phyloP scores from a whole-genome alignment of 805 yeast species.

The Wickerhamiella bombiphila region DNA sequence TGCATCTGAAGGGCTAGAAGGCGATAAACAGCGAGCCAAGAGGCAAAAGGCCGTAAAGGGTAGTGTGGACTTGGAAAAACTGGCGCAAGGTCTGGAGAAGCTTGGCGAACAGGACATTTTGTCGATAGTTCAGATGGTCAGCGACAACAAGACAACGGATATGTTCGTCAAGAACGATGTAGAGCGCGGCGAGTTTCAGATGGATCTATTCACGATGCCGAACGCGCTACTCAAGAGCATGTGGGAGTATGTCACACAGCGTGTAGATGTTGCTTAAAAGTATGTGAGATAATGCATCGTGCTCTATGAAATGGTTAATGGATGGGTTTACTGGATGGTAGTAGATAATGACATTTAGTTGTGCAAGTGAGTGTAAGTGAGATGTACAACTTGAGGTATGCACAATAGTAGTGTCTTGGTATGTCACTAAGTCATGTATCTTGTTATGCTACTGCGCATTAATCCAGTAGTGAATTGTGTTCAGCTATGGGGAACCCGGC shows the following conservation, averaged over 20 bases:
- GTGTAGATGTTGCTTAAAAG: constrained; percentile 21
- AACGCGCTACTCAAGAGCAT: constrained; percentile 79
- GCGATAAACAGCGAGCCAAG: constrained; percentile 28
- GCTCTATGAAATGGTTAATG: no score
- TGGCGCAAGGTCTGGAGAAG: constrained; percentile 81
- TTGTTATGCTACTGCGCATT: no score
- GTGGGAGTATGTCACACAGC: constrained; percentile 86
- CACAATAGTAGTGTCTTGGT: no score
- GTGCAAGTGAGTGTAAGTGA: no score
- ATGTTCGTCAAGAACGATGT: constrained; percentile 93
- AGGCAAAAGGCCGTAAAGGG: constrained; percentile 33
- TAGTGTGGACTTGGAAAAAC: constrained; percentile 69
- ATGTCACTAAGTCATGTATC: no score
- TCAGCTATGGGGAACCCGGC: no score
- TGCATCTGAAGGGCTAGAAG: constrained; percentile 5
- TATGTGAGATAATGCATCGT: no score
- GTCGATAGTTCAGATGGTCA: constrained; percentile 93
- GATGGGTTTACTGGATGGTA: no score
- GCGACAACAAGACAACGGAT: constrained; percentile 86
- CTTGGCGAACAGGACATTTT: constrained; percentile 83
- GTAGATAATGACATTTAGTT: no score
- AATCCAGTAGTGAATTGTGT: no score
- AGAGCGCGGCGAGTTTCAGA: constrained; percentile 92
- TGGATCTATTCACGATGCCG: constrained; percentile 88
- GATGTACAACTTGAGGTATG: no score